Conservation (phyloP, 1,284 basidiomycete genomes). For the Marasmius tenuissimus region DNA sequence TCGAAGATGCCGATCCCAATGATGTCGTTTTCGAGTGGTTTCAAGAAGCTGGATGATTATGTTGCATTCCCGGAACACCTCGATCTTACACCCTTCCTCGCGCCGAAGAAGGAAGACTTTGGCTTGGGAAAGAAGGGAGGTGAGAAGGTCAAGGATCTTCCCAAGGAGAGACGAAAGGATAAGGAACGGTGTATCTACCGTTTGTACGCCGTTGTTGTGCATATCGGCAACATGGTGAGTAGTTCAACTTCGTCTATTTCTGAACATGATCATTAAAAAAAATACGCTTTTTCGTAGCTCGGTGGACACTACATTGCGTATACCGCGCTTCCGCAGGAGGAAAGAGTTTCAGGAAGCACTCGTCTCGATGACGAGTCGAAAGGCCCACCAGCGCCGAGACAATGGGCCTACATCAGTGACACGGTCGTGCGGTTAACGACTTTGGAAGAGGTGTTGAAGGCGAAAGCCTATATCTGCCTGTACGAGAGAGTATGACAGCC, state of each 20-base stretch:
- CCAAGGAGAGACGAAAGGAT: constrained; percentile 29
- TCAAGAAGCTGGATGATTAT: constrained; percentile 88
- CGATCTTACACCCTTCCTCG: constrained; percentile 84
- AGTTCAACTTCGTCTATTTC: constrained; percentile 2
- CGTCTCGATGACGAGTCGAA: constrained; percentile 16
- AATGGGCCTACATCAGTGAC: constrained; percentile 92
- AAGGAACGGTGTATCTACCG: constrained; percentile 67
- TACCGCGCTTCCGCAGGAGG: constrained; percentile 55
- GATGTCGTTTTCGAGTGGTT: constrained; percentile 59
- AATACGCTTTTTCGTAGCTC: constrained; percentile 42
- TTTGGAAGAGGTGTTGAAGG: constrained; percentile 85
- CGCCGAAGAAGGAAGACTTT: constrained; percentile 77
- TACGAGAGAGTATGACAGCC: constrained; percentile 66
- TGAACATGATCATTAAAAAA: constrained; percentile 5
- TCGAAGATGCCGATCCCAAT: constrained; percentile 39
- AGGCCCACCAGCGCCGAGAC: constrained; percentile 38
- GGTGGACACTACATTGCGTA: constrained; percentile 88
- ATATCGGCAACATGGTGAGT: constrained; percentile 85
- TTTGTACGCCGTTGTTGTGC: constrained; percentile 85
- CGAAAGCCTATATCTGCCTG: constrained; percentile 91
- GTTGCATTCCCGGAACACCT: constrained; percentile 86
- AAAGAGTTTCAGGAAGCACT: constrained; percentile 5
- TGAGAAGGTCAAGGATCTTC: constrained; percentile 24
- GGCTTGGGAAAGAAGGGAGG: constrained; percentile 42
- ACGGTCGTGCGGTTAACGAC: constrained; percentile 77